Evolutionary conservation across 208 protist species (phyloP), one percentile per base, ranked within the genome.

Genomic region (Acanthamoeba divionensis): DNA sequence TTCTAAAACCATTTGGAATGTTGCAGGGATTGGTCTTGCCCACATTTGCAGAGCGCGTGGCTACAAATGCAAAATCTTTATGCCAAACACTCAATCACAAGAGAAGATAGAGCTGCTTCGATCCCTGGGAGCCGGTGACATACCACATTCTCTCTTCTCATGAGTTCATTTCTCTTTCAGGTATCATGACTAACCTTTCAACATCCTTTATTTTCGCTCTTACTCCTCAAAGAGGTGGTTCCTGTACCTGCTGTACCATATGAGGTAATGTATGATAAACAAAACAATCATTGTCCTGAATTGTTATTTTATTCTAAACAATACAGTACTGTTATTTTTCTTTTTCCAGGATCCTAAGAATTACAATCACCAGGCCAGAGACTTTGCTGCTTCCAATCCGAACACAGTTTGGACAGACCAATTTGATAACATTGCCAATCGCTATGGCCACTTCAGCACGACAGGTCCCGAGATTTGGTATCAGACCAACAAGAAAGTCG

Each of bases 401-500:
- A 95, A 95, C 73, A 88, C 90, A 45, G 82, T 95, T 18, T 95
- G 93, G 93, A 93, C 92, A 3, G 91, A 93, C 50, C 91, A 94
- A 86, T 95, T 95, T 90, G 93, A 95, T 66, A 94, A 94, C 90
- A 89, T 79, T 18, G 93, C 93, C 45, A 94, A 94, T 44, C 75
- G 91, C 38, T 55, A 60, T 13, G 85, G 71, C 26, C 93, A 95
- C 89, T 91, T 83, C 66, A 36, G n/a, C 15, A 93, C 92, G 1
- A 93, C 91, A 24, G 92, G 92, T 12, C 92, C 92, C 26, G 92
- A 94, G 54, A 92, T 94, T 45, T 93, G 65, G 48, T 38, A 29
- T n/a, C 85, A 91, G 29, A 73, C 79, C 24, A 62, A 66, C 6
- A 77, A 88, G 66, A 66, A 88, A 1, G 52, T 93, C 8, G 80